Evolutionary conservation across 2,329 filamentous ascomycete genomes (phyloP).

Genomic region (Diaporthe caulivora): DNA sequence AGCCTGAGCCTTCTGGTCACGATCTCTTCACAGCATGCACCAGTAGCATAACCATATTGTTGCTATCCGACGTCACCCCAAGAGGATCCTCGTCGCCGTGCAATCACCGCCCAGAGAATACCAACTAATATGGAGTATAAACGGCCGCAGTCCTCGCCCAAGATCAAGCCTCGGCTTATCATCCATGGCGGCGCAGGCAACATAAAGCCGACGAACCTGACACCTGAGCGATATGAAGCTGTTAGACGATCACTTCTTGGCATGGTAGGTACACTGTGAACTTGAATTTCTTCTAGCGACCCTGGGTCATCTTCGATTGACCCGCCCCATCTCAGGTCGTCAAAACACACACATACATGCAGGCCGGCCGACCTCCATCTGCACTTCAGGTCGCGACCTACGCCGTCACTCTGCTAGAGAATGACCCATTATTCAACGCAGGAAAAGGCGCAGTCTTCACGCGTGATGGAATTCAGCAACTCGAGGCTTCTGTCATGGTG

Average conservation of each 20-base stretch:
- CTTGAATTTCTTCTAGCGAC: too few species aligned
- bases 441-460: constrained; percentile 90
- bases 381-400: constrained; percentile 81
- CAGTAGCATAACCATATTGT: background rate
- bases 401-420: constrained; percentile 81
- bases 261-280: constrained; percentile 61
- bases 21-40: background rate
- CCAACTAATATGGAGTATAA: constrained; percentile 54
- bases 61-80: background rate
- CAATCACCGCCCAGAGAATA: constrained; percentile 39
- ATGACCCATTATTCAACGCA: constrained; percentile 86
- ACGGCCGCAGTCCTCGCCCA: constrained; percentile 35
- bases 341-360: constrained; percentile 62
- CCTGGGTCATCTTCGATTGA: background rate
- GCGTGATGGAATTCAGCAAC: constrained; percentile 83
- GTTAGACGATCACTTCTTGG: constrained; percentile 72
- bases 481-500: constrained; percentile 91
- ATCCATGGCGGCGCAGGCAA: constrained; percentile 82
- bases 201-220: constrained; percentile 70
- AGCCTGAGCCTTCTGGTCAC: background rate
- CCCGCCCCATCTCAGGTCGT: constrained; percentile 52
- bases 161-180: constrained; percentile 69
- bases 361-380: constrained; percentile 47
- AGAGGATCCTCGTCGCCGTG: background rate
- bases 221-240: constrained; percentile 66